phyloP scores from a whole-genome alignment of 176 grass and related monocot genomes.

The Zizania latifolia region DNA sequence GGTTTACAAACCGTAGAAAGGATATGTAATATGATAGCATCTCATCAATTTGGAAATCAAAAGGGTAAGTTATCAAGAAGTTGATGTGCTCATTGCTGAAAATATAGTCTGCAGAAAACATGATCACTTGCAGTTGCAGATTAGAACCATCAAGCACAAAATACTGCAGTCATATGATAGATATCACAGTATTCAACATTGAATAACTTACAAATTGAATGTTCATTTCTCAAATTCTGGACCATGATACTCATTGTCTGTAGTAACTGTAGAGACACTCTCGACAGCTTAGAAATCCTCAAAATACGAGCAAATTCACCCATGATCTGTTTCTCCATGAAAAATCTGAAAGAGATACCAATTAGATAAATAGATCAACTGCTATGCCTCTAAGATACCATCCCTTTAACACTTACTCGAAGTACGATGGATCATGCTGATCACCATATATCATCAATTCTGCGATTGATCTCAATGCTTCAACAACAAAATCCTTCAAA shows the following conservation, averaged over 20 bases:
- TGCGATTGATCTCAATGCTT: constrained; percentile 91
- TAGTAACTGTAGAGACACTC: constrained; percentile 87
- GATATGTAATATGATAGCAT: constrained; percentile 96
- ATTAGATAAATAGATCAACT: constrained; percentile 3
- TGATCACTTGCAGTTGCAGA: constrained; percentile 19
- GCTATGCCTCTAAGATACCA: constrained; percentile 14
- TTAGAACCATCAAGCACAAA: constrained; percentile 30
- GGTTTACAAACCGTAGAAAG: constrained; percentile 71
- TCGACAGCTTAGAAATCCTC: constrained; percentile 63
- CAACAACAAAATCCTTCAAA: constrained; percentile 94
- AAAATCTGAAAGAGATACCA: constrained; percentile 61
- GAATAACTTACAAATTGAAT: constrained; percentile 85
- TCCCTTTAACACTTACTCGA: constrained; percentile 65
- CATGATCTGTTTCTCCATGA: constrained; percentile 99
- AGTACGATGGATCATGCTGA: constrained; percentile 82
- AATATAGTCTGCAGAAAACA: constrained; percentile 81
- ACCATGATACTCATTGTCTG: constrained; percentile 99
- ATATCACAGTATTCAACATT: background rate
- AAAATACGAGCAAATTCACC: constrained; percentile 92
- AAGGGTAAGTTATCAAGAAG: constrained; percentile 87
- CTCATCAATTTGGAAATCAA: constrained; percentile 93
- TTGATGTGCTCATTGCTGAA: constrained; percentile 99
- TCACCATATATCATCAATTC: constrained; percentile 98
- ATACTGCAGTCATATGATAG: constrained; percentile 5
- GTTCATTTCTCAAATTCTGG: constrained; percentile 94